Percentiles rank a stretch among this genome's conserved stretches.
phyloP scores from a whole-genome alignment of 148 eudicot species.

The Vaccinium macrocarpon region DNA sequence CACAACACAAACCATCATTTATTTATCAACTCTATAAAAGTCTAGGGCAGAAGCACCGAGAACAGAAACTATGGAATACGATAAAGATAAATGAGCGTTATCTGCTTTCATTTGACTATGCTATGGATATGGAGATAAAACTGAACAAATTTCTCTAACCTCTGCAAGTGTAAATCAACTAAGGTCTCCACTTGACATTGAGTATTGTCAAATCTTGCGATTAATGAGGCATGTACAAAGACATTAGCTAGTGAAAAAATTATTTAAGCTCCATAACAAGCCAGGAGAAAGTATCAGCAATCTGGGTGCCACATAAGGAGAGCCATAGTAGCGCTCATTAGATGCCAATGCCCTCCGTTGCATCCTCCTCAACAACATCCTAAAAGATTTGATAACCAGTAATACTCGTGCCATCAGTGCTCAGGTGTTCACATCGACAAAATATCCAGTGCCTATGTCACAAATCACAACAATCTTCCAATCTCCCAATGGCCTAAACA shows the following conservation, averaged over 20 bases:
- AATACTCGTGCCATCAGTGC: not conserved
- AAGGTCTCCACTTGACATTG: not conserved
- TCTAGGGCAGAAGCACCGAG: not conserved
- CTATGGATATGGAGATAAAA: not conserved
- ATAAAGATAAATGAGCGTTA: not conserved
- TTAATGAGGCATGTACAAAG: not conserved
- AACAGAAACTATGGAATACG: not conserved
- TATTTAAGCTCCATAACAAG: not conserved
- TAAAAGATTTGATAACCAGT: not conserved
- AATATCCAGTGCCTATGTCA: not conserved
- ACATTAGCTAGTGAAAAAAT: not conserved
- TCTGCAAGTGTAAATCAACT: not conserved
- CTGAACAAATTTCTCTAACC: not conserved
- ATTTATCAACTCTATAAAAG: too few species aligned
- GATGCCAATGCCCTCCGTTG: not conserved
- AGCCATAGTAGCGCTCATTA: not conserved
- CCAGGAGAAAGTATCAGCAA: not conserved
- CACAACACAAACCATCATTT: too few species aligned
- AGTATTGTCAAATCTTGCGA: not conserved
- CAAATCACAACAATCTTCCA: slow-evolving; percentile 6
- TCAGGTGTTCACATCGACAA: not conserved
- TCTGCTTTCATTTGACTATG: not conserved
- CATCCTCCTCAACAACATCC: not conserved
- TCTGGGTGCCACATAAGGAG: not conserved
- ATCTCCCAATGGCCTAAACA: not conserved